Conservation (phyloP, 352 stramenopile species). For the Phytophthora aleatoria region DNA sequence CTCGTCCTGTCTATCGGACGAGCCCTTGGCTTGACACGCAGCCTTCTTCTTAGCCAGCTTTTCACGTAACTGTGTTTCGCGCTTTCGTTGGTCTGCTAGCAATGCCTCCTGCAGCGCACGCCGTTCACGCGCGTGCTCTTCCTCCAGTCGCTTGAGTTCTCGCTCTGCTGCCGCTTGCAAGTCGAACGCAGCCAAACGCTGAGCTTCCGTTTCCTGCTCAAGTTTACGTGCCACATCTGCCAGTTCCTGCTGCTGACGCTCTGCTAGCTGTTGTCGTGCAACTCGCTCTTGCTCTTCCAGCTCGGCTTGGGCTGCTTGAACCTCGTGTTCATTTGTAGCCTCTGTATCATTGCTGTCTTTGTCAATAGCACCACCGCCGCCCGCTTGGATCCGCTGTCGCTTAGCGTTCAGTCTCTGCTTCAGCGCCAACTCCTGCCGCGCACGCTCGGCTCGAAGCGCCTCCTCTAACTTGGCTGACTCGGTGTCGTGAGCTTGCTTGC, state of each 20-base stretch:
- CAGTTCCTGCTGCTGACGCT: conserved; percentile 38
- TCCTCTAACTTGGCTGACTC: conserved; percentile 38
- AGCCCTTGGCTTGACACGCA: conserved; percentile 19
- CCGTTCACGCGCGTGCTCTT: conserved; percentile 52
- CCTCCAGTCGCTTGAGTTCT: conserved; percentile 48
- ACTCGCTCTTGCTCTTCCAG: conserved; percentile 28
- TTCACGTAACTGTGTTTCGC: conserved; percentile 51
- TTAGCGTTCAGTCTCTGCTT: conserved; percentile 47
- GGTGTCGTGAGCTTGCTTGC: conserved; percentile 34
- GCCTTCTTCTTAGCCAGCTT: conserved; percentile 49
- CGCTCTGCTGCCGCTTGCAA: conserved; percentile 32
- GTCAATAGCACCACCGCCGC: background rate
- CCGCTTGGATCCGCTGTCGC: conserved; percentile 14
- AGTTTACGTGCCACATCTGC: conserved; percentile 32
- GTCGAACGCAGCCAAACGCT: conserved; percentile 25
- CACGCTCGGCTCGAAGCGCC: conserved; percentile 36
- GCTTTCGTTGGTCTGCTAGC: conserved; percentile 39
- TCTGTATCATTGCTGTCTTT: conserved; percentile 3
- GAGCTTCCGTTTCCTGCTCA: conserved; percentile 27
- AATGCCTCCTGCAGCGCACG: conserved; percentile 35
- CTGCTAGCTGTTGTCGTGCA: conserved; percentile 23
- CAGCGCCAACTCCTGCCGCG: conserved; percentile 46
- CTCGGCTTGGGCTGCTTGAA: conserved; percentile 9
- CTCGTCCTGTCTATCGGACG: conserved; percentile 36
- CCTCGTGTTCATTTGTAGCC: conserved; percentile 7